Evolutionary conservation across 495 filamentous ascomycete genomes (phyloP), one percentile per base, ranked within the genome.

Genomic region (Talaromyces trachyspermus): DNA sequence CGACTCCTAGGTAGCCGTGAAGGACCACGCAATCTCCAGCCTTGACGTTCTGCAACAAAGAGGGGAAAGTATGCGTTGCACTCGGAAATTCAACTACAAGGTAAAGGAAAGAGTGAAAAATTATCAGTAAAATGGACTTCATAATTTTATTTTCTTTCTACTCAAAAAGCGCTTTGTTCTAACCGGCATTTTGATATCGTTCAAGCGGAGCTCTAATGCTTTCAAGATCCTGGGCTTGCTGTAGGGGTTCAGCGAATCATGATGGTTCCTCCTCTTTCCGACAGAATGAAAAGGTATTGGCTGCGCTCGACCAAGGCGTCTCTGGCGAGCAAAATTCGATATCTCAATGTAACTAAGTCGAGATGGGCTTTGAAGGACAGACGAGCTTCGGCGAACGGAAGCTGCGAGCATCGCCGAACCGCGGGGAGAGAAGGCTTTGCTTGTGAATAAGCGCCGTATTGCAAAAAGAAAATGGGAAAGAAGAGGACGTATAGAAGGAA

Each of bases 1-100:
- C 79, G 73, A 29, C 66, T 64, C 77, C 75, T 4, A 95, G 68
- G 54, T 88, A 95, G 40, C 89, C 89, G 61, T 87, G 76, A 11
- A 94, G 59, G 4, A 71, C 66, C 14, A 89, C 78, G 26, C 72
- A 56, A 17, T 69, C 51, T 33, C 75, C 82, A 10, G 57, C 29
- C 55, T 53, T 61, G 10, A 67, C 62, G 38, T 58, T 46, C 4
- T 60, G 43, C 15, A 65, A 52, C 27, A 80, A 72, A 3, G 70
- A 63, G 27, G 70, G 58, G 27, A 79, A 65, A 33, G 70, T 63
- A 51, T 65, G 63, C 4, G 77, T 78, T 4, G 69, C 70, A 27
- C 56, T 52, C 4, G 75, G 73, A 46, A 84, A 78, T 23, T 69
- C 56, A 46, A 80, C 81, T 81, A 43, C 22, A 30, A 19, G 26